Evolutionary conservation across 1,284 basidiomycete species (phyloP).

Genomic region (Sphaerobolus stellatus): DNA sequence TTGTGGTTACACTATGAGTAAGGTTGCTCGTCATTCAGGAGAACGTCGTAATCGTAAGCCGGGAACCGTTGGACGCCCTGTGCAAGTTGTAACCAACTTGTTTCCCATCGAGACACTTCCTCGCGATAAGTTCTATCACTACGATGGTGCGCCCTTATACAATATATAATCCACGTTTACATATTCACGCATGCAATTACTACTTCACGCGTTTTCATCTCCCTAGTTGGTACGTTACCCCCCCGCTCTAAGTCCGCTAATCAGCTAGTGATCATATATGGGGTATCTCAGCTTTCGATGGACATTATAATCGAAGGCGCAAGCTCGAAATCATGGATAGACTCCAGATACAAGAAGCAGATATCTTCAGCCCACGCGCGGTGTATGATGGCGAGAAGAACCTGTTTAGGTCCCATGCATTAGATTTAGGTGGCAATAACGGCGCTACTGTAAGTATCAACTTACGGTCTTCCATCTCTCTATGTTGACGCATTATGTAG

Average conservation of each 20-base stretch:
- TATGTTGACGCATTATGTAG: background rate
- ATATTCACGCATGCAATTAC: too few relatives aligned
- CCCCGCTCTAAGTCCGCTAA: background rate
- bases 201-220: too few relatives aligned
- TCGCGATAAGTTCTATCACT: background rate
- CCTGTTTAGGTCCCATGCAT: background rate
- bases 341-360: conserved; percentile 3
- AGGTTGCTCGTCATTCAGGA: background rate
- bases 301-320: background rate
- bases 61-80: background rate
- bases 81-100: conserved; percentile 1
- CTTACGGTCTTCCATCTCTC: background rate
- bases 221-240: background rate
- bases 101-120: background rate
- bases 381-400: conserved; percentile 8
- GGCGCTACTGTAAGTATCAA: background rate
- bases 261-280: background rate
- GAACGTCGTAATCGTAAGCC: background rate
- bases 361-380: conserved; percentile 7
- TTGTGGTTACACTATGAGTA: too few relatives aligned
- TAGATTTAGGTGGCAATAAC: background rate
- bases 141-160: background rate
- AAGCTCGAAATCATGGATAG: conserved; percentile 1
- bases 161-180: too few relatives aligned
- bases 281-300: background rate